Conservation (phyloP, 768 basidiomycete genomes). For the Vararia minispora region DNA sequence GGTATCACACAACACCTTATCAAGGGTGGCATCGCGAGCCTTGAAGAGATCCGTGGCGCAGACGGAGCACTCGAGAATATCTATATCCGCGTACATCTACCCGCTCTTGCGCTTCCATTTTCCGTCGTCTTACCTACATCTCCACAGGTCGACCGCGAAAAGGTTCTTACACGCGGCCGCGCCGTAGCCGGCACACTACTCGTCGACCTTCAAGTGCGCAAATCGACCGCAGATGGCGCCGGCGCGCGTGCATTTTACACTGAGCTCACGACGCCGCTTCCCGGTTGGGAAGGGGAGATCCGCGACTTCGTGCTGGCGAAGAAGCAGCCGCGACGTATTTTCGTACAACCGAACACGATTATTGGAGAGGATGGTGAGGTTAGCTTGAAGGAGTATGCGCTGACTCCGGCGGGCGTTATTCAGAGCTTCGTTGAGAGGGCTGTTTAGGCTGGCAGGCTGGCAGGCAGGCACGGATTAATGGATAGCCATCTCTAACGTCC, state of each 20-base stretch:
- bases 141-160: conserved; percentile 56
- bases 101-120: neutral
- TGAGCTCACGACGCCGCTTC: conserved; percentile 61
- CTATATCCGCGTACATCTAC: conserved; percentile 42
- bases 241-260: conserved; percentile 75
- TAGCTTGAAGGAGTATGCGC: conserved; percentile 67
- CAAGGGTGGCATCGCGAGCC: conserved; percentile 50
- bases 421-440: conserved; percentile 70
- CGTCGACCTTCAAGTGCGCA: conserved; percentile 72
- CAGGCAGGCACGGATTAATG: too few species aligned
- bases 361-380: conserved; percentile 58
- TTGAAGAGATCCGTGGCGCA: conserved; percentile 55
- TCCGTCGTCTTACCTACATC: neutral
- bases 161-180: conserved; percentile 54
- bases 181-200: conserved; percentile 64
- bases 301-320: conserved; percentile 69
- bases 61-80: conserved; percentile 54
- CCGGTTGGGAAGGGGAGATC: conserved; percentile 65
- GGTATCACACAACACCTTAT: conserved; percentile 80
- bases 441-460: conserved; percentile 6
- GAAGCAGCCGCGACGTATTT: conserved; percentile 50
- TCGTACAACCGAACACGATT: conserved; percentile 76
- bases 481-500: too few species aligned
- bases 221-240: conserved; percentile 74
- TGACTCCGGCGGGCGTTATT: conserved; percentile 63